These are phyloP conservation scores for Cyclotella sp. DNA, from an alignment of 108 stramenopile species.

Conservation along the genomic window DNA sequence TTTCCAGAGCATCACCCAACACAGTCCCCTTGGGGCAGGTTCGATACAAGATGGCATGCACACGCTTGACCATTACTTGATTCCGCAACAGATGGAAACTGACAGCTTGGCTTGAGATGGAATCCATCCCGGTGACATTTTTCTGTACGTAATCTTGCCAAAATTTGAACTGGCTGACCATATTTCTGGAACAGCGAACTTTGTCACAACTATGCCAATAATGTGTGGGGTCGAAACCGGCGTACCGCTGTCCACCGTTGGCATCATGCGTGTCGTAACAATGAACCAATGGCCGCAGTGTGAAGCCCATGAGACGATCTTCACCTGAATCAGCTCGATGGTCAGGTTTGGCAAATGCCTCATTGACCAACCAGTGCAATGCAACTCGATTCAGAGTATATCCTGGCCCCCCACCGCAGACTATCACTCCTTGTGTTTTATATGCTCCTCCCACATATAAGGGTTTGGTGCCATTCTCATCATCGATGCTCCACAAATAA, in stretches of 20 bases:
- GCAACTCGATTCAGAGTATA: conserved; percentile 1
- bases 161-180: background rate
- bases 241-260: background rate
- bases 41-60: conserved; percentile 41
- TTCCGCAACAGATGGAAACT: conserved; percentile 13
- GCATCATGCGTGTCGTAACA: conserved; percentile 12
- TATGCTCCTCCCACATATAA: conserved; percentile 20
- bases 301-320: background rate
- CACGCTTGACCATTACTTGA: conserved; percentile 26
- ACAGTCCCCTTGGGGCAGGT: conserved; percentile 20
- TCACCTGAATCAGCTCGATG: background rate
- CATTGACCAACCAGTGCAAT: conserved; percentile 3
- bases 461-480: conserved; percentile 3
- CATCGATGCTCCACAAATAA: conserved; percentile 34
- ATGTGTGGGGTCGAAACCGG: background rate
- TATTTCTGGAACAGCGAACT: background rate
- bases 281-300: background rate
- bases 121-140: background rate
- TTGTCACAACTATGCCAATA: background rate
- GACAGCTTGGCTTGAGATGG: background rate
- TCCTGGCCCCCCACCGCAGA: background rate
- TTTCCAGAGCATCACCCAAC: background rate
- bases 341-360: background rate
- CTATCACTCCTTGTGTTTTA: conserved; percentile 4
- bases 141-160: background rate